Conservation (phyloP, 805 yeast genomes). For the Sungouiozyma ichnusensis region DNA sequence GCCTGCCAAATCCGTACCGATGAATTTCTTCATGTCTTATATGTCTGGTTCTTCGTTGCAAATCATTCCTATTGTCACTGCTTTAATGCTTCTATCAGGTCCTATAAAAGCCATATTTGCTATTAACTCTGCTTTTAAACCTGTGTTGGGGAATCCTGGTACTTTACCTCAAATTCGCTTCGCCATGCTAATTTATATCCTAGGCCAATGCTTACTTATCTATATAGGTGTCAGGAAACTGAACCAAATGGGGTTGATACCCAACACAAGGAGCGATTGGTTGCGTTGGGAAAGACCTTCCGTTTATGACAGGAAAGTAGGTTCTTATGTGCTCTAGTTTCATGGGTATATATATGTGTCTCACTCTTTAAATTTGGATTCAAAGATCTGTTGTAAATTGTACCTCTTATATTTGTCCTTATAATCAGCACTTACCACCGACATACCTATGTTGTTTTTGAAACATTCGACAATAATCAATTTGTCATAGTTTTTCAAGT, state of each 20-base stretch:
- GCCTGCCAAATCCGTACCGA: constrained; percentile 81
- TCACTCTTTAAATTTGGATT: constrained; percentile 20
- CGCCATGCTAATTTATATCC: constrained; percentile 40
- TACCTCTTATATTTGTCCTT: constrained; percentile 47
- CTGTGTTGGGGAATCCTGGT: constrained; percentile 31
- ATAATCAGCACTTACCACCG: constrained; percentile 59
- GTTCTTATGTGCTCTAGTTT: constrained; percentile 17
- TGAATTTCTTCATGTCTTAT: constrained; percentile 83
- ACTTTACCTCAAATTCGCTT: constrained; percentile 14
- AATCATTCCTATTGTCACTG: constrained; percentile 83
- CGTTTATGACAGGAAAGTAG: constrained; percentile 11
- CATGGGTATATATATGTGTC: constrained; percentile 3
- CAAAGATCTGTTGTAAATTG: constrained; percentile 76
- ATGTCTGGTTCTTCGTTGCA: constrained; percentile 89
- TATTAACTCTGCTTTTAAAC: constrained; percentile 45
- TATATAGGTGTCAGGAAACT: constrained; percentile 78
- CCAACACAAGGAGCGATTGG: constrained; percentile 86
- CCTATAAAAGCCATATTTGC: constrained; percentile 64
- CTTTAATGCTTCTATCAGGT: constrained; percentile 67
- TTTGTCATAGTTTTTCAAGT: constrained; percentile 68
- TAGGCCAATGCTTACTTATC: constrained; percentile 44
- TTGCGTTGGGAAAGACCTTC: constrained; percentile 62
- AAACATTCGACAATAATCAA: constrained; percentile 79
- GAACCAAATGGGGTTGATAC: constrained; percentile 81
- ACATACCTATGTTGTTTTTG: constrained; percentile 79